Evolutionary conservation across 2,329 filamentous ascomycete genomes (phyloP).

Genomic region (Fusarium solani-melongenae): DNA sequence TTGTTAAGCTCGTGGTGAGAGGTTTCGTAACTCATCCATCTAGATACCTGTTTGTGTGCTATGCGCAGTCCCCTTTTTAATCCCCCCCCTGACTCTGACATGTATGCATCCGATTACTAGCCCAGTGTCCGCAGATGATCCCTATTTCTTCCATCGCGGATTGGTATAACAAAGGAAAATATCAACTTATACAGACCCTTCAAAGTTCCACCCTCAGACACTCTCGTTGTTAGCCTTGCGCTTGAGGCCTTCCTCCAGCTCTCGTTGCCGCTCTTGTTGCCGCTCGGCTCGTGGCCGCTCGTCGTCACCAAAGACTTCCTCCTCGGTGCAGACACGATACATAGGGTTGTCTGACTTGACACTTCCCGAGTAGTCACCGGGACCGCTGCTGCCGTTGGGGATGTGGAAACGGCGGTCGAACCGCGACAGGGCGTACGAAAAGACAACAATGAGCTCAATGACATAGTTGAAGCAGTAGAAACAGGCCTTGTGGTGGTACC

Average conservation of each 20-base stretch:
- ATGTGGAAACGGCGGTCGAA: constrained; percentile 82
- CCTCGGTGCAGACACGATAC: constrained; percentile 36
- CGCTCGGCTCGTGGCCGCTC: constrained; percentile 34
- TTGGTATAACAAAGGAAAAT: constrained; percentile 11
- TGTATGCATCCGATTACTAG: not conserved
- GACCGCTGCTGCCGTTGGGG: constrained; percentile 73
- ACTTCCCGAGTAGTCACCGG: constrained; percentile 59
- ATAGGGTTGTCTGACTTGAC: constrained; percentile 15
- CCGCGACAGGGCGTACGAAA: constrained; percentile 72
- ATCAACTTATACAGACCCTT: not conserved
- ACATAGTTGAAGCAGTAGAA: constrained; percentile 86
- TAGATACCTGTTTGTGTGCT: not conserved
- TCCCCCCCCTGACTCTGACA: not conserved
- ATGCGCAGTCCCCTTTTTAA: not conserved
- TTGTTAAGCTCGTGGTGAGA: not conserved
- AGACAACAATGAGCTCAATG: constrained; percentile 77
- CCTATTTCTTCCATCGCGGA: not conserved
- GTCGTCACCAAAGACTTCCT: constrained; percentile 41
- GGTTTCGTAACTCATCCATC: constrained; percentile 12
- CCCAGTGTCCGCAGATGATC: not conserved
- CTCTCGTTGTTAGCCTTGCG: constrained; percentile 35
- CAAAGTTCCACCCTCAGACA: constrained; percentile 16
- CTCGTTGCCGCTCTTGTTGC: constrained; percentile 23
- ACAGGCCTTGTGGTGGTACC: constrained; percentile 76
- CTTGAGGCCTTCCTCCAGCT: constrained; percentile 37